Percentiles rank a stretch among this genome's conserved stretches.
These are phyloP conservation scores for Pythium pyrilobum DNA, from an alignment of 352 stramenopile genomes.

Conservation along the genomic window DNA sequence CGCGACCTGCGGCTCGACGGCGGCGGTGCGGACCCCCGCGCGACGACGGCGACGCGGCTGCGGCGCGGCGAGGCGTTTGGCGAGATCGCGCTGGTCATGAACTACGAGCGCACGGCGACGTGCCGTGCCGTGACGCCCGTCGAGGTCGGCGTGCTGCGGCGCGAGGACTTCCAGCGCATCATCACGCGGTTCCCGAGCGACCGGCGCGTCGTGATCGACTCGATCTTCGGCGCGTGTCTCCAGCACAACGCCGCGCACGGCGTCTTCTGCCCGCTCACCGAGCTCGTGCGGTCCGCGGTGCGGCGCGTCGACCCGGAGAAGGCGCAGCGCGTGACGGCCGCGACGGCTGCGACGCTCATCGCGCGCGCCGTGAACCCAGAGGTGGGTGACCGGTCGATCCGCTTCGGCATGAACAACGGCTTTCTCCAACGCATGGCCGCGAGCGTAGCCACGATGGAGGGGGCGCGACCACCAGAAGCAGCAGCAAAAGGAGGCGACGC, in stretches of 20 bases:
- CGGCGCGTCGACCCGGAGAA: not conserved
- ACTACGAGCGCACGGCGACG: slow-evolving; percentile 35
- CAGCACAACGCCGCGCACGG: slow-evolving; percentile 16
- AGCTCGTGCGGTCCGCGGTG: slow-evolving; percentile 10
- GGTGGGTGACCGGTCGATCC: slow-evolving; percentile 19
- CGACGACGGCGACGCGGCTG: not conserved
- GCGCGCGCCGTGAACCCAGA: slow-evolving; percentile 10
- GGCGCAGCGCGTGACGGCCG: slow-evolving; percentile 3
- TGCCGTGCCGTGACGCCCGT: slow-evolving; percentile 30
- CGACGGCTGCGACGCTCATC: slow-evolving; percentile 18
- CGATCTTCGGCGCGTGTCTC: slow-evolving; percentile 23
- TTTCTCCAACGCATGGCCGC: too few relatives aligned
- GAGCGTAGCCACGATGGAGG: too few relatives aligned
- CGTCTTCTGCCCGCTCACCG: slow-evolving; percentile 20
- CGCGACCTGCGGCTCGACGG: not conserved
- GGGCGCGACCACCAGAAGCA: too few relatives aligned
- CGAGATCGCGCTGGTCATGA: slow-evolving; percentile 42
- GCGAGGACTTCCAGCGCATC: slow-evolving; percentile 25
- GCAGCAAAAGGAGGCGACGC: too few relatives aligned
- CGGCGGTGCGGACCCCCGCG: not conserved
- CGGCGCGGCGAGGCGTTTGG: slow-evolving; percentile 31
- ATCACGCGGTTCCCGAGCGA: slow-evolving; percentile 26
- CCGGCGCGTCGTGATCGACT: slow-evolving; percentile 16
- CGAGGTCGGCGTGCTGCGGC: slow-evolving; percentile 35
- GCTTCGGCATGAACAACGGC: slow-evolving; percentile 26